Evolutionary conservation across 2,329 filamentous ascomycete species (phyloP).

Genomic region (Polytolypa hystricis): DNA sequence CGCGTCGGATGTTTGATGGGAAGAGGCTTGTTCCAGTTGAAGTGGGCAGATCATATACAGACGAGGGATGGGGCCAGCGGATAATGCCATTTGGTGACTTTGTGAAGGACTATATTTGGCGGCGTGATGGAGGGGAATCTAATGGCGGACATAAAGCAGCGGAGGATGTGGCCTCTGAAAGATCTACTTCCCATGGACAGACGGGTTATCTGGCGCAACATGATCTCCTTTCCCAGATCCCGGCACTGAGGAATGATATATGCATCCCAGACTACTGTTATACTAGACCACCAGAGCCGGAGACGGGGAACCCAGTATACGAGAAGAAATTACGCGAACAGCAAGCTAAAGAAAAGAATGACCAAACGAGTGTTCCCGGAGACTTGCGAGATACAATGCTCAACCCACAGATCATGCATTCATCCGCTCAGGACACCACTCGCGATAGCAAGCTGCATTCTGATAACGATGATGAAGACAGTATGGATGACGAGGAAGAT

Average conservation of each 20-base stretch:
- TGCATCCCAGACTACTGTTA: conserved; percentile 76
- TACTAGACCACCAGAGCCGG: conserved; percentile 49
- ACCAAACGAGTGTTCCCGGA: conserved; percentile 28
- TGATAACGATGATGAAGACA: conserved; percentile 1
- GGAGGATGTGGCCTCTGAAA: background rate
- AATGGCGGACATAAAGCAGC: background rate
- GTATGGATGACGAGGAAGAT: conserved; percentile 9
- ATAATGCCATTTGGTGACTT: conserved; percentile 68
- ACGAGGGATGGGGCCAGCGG: conserved; percentile 71
- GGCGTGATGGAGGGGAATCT: conserved; percentile 8
- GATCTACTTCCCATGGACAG: conserved; percentile 12
- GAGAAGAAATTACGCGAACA: conserved; percentile 24
- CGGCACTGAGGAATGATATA: conserved; percentile 64
- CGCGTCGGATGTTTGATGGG: conserved; percentile 62
- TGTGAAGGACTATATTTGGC: conserved; percentile 48
- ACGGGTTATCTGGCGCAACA: conserved; percentile 87
- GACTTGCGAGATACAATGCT: background rate
- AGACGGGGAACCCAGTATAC: conserved; percentile 38
- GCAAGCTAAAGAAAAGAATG: conserved; percentile 13
- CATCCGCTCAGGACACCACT: background rate
- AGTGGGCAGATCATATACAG: conserved; percentile 76
- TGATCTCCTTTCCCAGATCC: conserved; percentile 74
- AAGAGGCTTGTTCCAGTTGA: conserved; percentile 76
- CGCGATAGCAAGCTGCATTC: background rate
- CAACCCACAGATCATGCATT: background rate